Base-by-base conservation (phyloP, 345 rosid genomes). In the Camelina neglecta region DNA sequence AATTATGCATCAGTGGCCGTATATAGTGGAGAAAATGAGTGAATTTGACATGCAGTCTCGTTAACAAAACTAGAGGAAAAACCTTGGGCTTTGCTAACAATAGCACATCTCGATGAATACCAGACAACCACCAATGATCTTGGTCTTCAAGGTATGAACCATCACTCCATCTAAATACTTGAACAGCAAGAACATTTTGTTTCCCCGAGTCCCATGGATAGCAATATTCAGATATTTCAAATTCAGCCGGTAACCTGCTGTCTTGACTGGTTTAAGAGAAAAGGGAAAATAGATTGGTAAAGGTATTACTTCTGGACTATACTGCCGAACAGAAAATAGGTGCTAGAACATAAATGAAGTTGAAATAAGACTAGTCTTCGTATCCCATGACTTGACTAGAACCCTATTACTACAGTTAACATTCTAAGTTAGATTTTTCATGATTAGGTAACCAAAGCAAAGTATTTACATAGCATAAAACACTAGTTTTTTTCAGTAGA, bases 81-180 rank as follows among this genome's bases (percentile, higher is more conserved):
- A 95, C 99, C 96, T 88, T 88, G 67, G 99, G 97, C 82, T 95
- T 95, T 74, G 99, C 88, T 76, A 95, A 84, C 86, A 95, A 90
- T 78, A 89, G 97, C 84, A 95, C 99, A 31, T 95, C 99, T 18
- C 97, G 96, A 60, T 92, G 99, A 71, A 95, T 84, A 59, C 97
- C 99, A 58, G 99, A 95, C 76, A 95, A 81, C 97, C 98, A 80
- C 99, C 99, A 95, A 73, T 95, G 99, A 85, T 95, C 99, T 87
- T 92, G 99, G 88, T 92, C 99, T 86, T 95, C 99, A 67, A 95
- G 98, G 82, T 92, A 95, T 69, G 99, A 89, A 50, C 98, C 99
- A 88, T 95, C 98, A 84, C 99, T 90, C 99, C 99, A 95, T 87
- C 99, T 90, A 78, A 86, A 81, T 55, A 95, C 99, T 86, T 95